Conservation (phyloP, 2,329 filamentous ascomycete genomes). For the Pseudogymnoascus sp. region DNA sequence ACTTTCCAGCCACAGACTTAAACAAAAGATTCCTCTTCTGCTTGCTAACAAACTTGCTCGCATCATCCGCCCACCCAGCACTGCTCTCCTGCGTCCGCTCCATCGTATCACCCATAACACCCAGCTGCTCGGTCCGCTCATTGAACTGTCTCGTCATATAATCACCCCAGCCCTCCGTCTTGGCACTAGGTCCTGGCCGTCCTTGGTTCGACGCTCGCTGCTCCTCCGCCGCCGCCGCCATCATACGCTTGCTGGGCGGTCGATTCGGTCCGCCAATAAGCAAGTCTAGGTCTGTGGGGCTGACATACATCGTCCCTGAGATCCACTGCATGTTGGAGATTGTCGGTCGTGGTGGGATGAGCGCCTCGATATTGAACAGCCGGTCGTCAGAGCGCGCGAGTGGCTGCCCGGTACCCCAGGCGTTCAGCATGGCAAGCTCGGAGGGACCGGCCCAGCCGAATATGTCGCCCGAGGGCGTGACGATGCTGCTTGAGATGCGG, state of each 20-base stretch:
- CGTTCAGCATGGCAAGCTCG: constrained; percentile 72
- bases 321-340: constrained; percentile 98
- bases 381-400: constrained; percentile 59
- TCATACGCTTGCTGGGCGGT: constrained; percentile 80
- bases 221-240: constrained; percentile 69
- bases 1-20: constrained; percentile 57
- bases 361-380: constrained; percentile 67
- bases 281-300: constrained; percentile 77
- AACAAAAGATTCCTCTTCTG: constrained; percentile 82
- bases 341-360: constrained; percentile 72
- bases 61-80: constrained; percentile 76
- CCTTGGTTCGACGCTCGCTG: constrained; percentile 47
- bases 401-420: constrained; percentile 67
- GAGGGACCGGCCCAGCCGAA: constrained; percentile 84
- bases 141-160: constrained; percentile 83
- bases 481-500: constrained; percentile 58
- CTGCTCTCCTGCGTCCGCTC: constrained; percentile 73
- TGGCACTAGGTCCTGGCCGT: constrained; percentile 28
- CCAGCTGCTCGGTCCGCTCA: constrained; percentile 81
- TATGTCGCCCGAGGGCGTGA: constrained; percentile 72
- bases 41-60: constrained; percentile 74
- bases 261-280: constrained; percentile 83
- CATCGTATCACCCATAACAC: constrained; percentile 75
- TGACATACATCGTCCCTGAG: constrained; percentile 84
- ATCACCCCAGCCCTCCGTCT: constrained; percentile 59